Evolutionary conservation across 371 early-diverging fungal species (phyloP), one percentile per base, ranked within the genome.

Genomic region (Rhizopus sp.): DNA sequence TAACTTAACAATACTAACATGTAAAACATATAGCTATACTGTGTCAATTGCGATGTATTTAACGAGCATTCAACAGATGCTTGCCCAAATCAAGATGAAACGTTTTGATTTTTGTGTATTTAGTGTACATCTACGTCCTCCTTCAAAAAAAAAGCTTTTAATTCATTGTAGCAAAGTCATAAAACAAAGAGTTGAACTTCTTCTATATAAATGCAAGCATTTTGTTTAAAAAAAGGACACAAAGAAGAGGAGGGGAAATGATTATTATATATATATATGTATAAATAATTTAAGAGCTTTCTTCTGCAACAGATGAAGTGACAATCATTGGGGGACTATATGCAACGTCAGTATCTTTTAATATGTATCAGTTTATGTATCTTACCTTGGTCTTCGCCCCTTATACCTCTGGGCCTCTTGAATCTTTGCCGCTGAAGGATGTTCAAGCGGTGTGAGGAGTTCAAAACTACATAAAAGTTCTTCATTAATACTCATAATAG

Each of bases 401-500:
- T 50, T 73, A 50, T 54, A 61, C 13, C 60, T 68, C 30, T 57
- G 66, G 7, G 66, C 66, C 16, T 65, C 66, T 44, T 60, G 66
- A 37, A 61, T 3, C 29, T 57, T 56, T 7, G 49, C 53, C 4
- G 55, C 45, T 5, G 64, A 55, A 35, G 75, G 75, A 58, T 78
- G 76, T 42, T 75, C 79, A 17, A 62, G 63, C 0, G 79, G 79
- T 23, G 79, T 71, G 12, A 78, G 57, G 31, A 78, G 52, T 48
- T 93, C 89, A 78, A 95, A 94, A 30, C 90, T 90, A 73, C 99
- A 99, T 56, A 96, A 77, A 38, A 97, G 76, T 37, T 95, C 92
- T 64, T 95, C 92, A 66, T 91, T 94, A 42, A 99, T 94, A 44
- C 90, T 87, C 98, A 99, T 97, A 66, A 98, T 94, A 0, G 95